These are phyloP conservation scores for Olyra latifolia DNA, from an alignment of 176 grass and related monocot species.

Conservation along the genomic window DNA sequence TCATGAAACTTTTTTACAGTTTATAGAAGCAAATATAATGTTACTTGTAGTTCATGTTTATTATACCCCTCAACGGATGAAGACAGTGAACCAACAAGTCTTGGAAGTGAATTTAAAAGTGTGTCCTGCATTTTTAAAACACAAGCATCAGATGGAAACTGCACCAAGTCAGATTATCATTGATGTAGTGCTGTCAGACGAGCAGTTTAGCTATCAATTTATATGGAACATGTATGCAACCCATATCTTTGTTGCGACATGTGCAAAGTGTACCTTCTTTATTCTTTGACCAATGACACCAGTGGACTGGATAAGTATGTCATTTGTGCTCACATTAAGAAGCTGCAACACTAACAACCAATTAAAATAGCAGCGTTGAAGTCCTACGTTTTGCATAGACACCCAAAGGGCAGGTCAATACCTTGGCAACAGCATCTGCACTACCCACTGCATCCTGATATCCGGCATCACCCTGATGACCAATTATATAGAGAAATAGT, in stretches of 20 bases:
- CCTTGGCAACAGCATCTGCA: constrained; percentile 88
- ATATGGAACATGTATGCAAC: not conserved
- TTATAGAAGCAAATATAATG: constrained; percentile 14
- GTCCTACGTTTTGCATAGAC: not conserved
- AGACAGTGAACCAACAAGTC: constrained; percentile 76
- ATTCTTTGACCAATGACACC: constrained; percentile 98
- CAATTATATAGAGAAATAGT: constrained; percentile 31
- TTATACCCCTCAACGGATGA: constrained; percentile 76
- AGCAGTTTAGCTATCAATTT: constrained; percentile 19
- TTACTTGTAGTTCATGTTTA: not conserved
- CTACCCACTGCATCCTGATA: constrained; percentile 93
- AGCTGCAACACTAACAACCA: constrained; percentile 48
- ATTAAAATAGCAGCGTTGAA: constrained; percentile 25
- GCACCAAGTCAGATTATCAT: constrained; percentile 21
- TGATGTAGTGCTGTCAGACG: constrained; percentile 11
- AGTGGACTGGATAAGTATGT: constrained; percentile 89
- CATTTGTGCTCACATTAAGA: constrained; percentile 60
- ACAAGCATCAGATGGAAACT: constrained; percentile 34
- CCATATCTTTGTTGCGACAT: not conserved
- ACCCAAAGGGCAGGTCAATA: constrained; percentile 27
- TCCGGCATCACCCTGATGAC: constrained; percentile 71
- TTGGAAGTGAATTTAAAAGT: constrained; percentile 92
- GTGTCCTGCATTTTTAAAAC: constrained; percentile 65
- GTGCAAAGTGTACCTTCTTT: constrained; percentile 81
- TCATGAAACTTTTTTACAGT: constrained; percentile 9